Evolutionary conservation across 1,284 basidiomycete species (phyloP), one percentile per base, ranked within the genome.

Genomic region (Ganoderma leucocontextum): DNA sequence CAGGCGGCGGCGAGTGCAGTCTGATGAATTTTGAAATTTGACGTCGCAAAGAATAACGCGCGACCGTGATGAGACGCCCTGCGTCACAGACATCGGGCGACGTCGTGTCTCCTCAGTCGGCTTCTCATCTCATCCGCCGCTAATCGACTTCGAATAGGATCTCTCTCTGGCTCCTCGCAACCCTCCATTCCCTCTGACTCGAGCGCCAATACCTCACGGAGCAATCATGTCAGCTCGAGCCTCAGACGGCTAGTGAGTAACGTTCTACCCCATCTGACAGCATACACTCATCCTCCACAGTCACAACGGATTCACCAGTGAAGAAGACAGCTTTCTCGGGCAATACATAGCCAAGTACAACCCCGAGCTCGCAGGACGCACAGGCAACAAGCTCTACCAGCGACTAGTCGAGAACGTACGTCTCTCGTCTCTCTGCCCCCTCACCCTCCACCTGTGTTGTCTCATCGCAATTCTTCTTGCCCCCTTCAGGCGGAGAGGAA

Each of bases 261-360:
- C 52, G 7, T 35, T 5, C 29, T 29, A 15, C 15, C 52, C 29
- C 13, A 35, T 55, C 52, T 17, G 13, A 52, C 52, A 13, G 29
- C 52, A 55, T 35, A 33, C 33, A 15, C 17, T 35, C 52, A 33
- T 15, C 29, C 12, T 17, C 52, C 33, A 17, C 52, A 60, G 58
- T 15, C 58, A 38, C 38, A 41, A 39, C 38, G 58, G 41, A 25
- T 60, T 41, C 22, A 70, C 72, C 4, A 33, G 53, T 1, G 29
- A 64, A 12, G 72, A 77, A 17, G 72, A 73, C 4, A 19, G 62
- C 9, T 68, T 53, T 13, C 66, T 77, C 19, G 70, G 67, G 9
- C 66, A 69, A 22, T 76, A 75, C 63, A 72, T 77, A 33, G 76
- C 75, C 10, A 75, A 74, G 61, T 76, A 77, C 64, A 71, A 72